Evolutionary conservation across 345 rosid species (phyloP).

Genomic region (Viola odorata): DNA sequence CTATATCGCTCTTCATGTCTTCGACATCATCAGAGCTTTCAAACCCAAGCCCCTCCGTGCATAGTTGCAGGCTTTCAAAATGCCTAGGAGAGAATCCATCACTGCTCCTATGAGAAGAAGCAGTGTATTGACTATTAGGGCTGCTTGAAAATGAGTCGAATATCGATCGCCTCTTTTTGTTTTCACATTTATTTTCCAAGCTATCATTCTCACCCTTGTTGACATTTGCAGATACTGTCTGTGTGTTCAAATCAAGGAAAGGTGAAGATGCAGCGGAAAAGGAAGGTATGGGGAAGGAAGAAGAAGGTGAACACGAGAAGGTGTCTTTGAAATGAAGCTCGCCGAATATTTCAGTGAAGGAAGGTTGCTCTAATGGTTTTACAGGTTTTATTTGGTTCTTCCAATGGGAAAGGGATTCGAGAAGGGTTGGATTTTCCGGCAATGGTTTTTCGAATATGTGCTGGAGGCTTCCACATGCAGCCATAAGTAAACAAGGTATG

Average conservation of each 20-base stretch:
- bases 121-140: constrained; percentile 11
- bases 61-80: constrained; percentile 59
- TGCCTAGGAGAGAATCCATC: constrained; percentile 33
- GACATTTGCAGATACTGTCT: background rate
- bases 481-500: constrained; percentile 31
- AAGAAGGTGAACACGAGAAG: constrained; percentile 9
- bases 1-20: constrained; percentile 35
- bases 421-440: constrained; percentile 44
- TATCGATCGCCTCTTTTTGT: constrained; percentile 8
- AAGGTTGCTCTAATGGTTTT: constrained; percentile 34
- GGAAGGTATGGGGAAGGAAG: constrained; percentile 1
- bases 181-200: constrained; percentile 5
- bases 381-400: constrained; percentile 36
- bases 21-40: constrained; percentile 72
- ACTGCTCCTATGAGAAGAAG: constrained; percentile 27
- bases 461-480: constrained; percentile 64
- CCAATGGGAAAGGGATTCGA: constrained; percentile 63
- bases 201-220: constrained; percentile 7
- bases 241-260: constrained; percentile 10
- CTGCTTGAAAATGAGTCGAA: constrained; percentile 5
- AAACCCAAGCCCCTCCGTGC: constrained; percentile 86
- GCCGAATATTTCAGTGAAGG: constrained; percentile 63
- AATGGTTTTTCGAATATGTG: constrained; percentile 54
- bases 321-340: constrained; percentile 63
- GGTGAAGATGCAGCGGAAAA: constrained; percentile 19